Evolutionary conservation across 2,329 filamentous ascomycete genomes (phyloP).

Genomic region (Botrytis hyacinthi): DNA sequence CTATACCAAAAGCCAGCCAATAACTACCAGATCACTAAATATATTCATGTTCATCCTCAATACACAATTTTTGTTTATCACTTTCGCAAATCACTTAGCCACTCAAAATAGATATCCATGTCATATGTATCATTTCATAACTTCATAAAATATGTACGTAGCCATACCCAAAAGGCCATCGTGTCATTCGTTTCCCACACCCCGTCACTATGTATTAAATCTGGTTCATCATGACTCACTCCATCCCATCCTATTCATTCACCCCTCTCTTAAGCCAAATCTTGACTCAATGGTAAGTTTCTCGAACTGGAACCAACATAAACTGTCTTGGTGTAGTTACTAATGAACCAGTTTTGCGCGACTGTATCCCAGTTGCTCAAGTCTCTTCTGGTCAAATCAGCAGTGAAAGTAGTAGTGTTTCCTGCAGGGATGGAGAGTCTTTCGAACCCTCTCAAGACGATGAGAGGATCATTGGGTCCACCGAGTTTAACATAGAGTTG

Average conservation of each 20-base stretch:
- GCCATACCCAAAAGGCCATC: neutral
- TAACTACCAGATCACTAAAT: too few relatives aligned
- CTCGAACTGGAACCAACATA: constrained; percentile 38
- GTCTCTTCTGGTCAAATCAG: constrained; percentile 73
- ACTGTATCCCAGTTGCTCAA: constrained; percentile 81
- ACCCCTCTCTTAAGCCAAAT: constrained; percentile 21
- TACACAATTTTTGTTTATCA: neutral
- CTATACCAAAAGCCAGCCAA: too few relatives aligned
- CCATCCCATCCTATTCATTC: neutral
- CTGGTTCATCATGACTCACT: neutral
- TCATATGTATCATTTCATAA: neutral
- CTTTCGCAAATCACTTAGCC: neutral
- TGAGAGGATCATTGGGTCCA: constrained; percentile 66
- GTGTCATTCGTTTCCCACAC: neutral
- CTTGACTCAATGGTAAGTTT: constrained; percentile 34
- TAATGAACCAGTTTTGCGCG: constrained; percentile 76
- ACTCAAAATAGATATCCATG: neutral
- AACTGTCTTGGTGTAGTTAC: constrained; percentile 36
- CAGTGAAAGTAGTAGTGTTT: constrained; percentile 62
- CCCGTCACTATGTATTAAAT: constrained; percentile 5
- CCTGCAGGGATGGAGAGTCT: constrained; percentile 70
- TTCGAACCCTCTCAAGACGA: constrained; percentile 77
- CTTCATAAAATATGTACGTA: constrained; percentile 8
- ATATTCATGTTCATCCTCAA: too few relatives aligned
- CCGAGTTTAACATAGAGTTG: constrained; percentile 77